Base-by-base conservation (phyloP, 176 grass and related monocot genomes). In the Carex parvula region DNA sequence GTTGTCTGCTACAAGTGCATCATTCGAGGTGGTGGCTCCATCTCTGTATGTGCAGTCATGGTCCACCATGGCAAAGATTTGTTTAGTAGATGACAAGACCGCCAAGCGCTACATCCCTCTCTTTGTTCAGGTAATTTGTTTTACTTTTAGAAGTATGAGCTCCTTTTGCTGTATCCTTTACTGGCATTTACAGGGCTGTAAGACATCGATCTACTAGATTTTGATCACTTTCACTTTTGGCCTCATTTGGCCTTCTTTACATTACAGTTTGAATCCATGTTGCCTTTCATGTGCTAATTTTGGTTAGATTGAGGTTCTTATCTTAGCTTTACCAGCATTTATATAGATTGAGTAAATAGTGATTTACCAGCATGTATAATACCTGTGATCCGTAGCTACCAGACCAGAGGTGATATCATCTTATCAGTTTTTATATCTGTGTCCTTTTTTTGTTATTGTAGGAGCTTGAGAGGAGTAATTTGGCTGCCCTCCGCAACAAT, bases 61-160 rank as follows among this genome's bases (percentile, higher is more conserved):
- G 95, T 91, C 88, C 82, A 90, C 95, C 81, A 86, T 98, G 88
- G 95, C 88, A 66, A 98, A 98, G 89, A 76, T 98, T 78, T 98
- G 95, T 82, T 87, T 98, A 84, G 89, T 90, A 20, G 89, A 98
- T 83, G 92, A 93, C 84, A 98, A 98, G 85, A 12, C 91, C 62
- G 95, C 95, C 55, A 98, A 98, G 68, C 64, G 84, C 41, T 98
- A 98, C 81, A 98, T 98, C 85, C 95, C 95, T 79, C 88, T 98
- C 58, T 98, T 98, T 87, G 92, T 94, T 84, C 92, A 98, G 95
- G 95, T 98, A 78, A 17, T 87, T 68, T 44, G 60, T 62, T 88
- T 90, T 73, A 75, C 26, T 75, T 55, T 67, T 64, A 39, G 12
- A 85, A 37, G 48, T 14, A 73, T 48, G 82, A 24, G 37, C 39